A percentile compares a stretch with the other conserved stretches of the same genome.
Evolutionary conservation across 1,139 yeast genomes (phyloP).

Genomic region (Maudiozyma humilis): DNA sequence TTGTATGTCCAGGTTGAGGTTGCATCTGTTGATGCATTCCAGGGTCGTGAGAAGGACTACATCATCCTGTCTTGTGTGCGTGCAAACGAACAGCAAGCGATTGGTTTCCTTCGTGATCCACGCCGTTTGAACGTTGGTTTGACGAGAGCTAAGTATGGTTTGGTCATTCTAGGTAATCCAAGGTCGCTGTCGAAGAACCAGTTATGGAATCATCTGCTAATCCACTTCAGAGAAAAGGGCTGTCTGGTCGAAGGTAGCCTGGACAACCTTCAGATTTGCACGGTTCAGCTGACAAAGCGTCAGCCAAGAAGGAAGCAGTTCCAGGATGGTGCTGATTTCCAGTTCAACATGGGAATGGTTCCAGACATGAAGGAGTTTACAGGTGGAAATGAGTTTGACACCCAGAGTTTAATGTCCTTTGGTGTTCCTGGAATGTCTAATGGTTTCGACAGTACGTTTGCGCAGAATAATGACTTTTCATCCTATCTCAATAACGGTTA

Average conservation of each 20-base stretch:
- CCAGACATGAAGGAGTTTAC: constrained; percentile 15
- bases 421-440: constrained; percentile 22
- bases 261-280: constrained; percentile 66
- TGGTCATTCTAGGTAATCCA: constrained; percentile 79
- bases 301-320: constrained; percentile 15
- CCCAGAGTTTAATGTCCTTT: constrained; percentile 44
- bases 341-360: constrained; percentile 17
- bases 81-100: constrained; percentile 72
- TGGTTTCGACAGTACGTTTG: constrained; percentile 23
- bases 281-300: constrained; percentile 47
- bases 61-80: constrained; percentile 86
- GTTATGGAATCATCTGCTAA: constrained; percentile 72
- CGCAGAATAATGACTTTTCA: constrained; percentile 27
- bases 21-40: constrained; percentile 91
- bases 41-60: constrained; percentile 90
- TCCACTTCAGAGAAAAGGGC: constrained; percentile 76
- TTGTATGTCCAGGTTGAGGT: constrained; percentile 72
- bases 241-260: constrained; percentile 90
- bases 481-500: constrained; percentile 28
- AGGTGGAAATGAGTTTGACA: constrained; percentile 36
- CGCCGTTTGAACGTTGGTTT: constrained; percentile 87
- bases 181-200: constrained; percentile 61
- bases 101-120: constrained; percentile 86
- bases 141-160: constrained; percentile 83
- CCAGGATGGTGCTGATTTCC: constrained; percentile 10